These are phyloP conservation scores for Exophiala sp. DNA, from an alignment of 2,329 filamentous ascomycete species.

Conservation along the genomic window DNA sequence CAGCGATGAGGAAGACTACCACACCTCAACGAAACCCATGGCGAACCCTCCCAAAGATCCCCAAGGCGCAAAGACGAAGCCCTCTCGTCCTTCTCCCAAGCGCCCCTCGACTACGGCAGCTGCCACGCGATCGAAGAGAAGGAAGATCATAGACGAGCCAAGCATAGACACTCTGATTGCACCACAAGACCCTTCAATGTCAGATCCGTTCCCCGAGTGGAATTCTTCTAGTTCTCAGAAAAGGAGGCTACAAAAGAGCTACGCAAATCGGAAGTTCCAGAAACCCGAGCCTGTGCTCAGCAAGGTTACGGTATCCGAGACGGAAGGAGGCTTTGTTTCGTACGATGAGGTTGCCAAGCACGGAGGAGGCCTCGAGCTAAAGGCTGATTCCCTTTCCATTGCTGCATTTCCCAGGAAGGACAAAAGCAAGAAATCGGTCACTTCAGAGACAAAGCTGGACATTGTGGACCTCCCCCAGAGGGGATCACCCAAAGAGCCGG, in stretches of 20 bases:
- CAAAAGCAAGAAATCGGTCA: background rate
- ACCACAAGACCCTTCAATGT: background rate
- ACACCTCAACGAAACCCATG: conserved; percentile 35
- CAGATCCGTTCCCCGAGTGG: conserved; percentile 10
- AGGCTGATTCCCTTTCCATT: conserved; percentile 7
- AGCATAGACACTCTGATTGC: background rate
- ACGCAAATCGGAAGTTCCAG: conserved; percentile 12
- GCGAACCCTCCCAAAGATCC: conserved; percentile 4
- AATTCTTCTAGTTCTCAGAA: conserved; percentile 16
- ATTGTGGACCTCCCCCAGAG: conserved; percentile 6
- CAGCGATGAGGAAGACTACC: conserved; percentile 26
- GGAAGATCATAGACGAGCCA: conserved; percentile 12
- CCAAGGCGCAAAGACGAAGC: background rate
- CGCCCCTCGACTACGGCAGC: conserved; percentile 13
- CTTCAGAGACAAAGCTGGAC: background rate
- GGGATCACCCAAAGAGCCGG: background rate
- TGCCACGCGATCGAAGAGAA: conserved; percentile 15
- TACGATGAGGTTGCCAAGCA: conserved; percentile 8
- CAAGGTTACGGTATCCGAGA: background rate
- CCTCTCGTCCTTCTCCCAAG: conserved; percentile 8
- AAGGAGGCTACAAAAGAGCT: conserved; percentile 12
- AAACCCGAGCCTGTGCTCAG: conserved; percentile 8
- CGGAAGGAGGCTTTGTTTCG: conserved; percentile 5
- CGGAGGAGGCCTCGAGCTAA: background rate
- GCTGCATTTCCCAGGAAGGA: conserved; percentile 1